Evolutionary conservation across 495 filamentous ascomycete species (phyloP).

Genomic region (Echria macrotheca): DNA sequence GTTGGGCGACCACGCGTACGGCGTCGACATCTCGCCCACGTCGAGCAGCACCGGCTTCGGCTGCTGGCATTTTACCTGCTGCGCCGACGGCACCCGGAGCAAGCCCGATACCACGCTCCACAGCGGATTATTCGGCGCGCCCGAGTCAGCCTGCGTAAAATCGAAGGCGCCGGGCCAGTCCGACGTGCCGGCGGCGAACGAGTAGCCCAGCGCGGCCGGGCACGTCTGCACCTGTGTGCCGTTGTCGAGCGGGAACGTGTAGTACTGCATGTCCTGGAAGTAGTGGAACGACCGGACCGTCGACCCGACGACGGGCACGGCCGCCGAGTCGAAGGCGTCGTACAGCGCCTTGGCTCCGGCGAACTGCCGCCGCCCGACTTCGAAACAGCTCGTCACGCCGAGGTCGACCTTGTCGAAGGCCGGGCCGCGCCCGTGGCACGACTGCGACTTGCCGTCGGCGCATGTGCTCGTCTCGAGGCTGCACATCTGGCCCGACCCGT

Average conservation of each 20-base stretch:
- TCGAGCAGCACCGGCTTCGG: constrained; percentile 88
- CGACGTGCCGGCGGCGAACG: constrained; percentile 88
- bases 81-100: constrained; percentile 62
- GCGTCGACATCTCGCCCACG: constrained; percentile 68
- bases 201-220: constrained; percentile 85
- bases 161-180: constrained; percentile 92
- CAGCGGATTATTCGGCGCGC: constrained; percentile 65
- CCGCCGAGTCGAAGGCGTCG: constrained; percentile 37
- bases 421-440: constrained; percentile 80
- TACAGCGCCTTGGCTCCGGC: constrained; percentile 57
- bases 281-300: constrained; percentile 61
- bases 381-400: constrained; percentile 67
- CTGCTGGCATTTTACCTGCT: constrained; percentile 71
- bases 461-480: constrained; percentile 77
- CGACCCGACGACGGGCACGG: constrained; percentile 40
- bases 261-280: constrained; percentile 58
- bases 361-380: constrained; percentile 66
- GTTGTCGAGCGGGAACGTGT: constrained; percentile 65
- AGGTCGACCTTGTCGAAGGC: constrained; percentile 64
- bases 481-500: constrained; percentile 64
- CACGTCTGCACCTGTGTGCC: constrained; percentile 72
- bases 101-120: constrained; percentile 75
- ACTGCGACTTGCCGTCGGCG: constrained; percentile 58
- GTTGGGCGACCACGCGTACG: constrained; percentile 87
- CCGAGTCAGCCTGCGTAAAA: constrained; percentile 80